Evolutionary conservation across 129 eudicot species (phyloP).

Genomic region (Kitagawia praeruptora): DNA sequence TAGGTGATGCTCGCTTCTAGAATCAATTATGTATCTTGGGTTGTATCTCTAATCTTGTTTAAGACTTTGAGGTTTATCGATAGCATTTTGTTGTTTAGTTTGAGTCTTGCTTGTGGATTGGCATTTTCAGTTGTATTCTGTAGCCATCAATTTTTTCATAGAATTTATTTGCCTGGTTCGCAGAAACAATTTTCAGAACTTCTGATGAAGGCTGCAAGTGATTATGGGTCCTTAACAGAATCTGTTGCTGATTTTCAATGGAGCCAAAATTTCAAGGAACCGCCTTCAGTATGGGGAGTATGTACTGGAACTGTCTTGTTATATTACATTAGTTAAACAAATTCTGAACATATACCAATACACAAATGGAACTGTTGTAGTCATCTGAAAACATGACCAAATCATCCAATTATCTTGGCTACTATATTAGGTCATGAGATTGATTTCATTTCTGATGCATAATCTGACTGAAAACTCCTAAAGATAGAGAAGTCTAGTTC

Average conservation of each 20-base stretch:
- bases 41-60: background rate
- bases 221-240: conserved; percentile 83
- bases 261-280: conserved; percentile 94
- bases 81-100: background rate
- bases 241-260: conserved; percentile 91
- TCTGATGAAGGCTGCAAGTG: conserved; percentile 94
- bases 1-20: background rate
- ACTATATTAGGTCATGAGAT: background rate
- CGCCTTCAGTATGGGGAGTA: conserved; percentile 98
- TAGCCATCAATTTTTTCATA: background rate
- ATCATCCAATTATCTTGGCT: background rate
- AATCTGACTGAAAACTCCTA: background rate
- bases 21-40: background rate
- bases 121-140: background rate
- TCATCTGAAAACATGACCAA: background rate
- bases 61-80: background rate
- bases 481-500: background rate
- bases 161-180: conserved; percentile 15
- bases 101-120: background rate
- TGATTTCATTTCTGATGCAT: background rate
- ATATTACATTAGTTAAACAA: background rate
- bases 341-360: background rate
- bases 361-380: background rate
- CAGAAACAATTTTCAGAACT: conserved; percentile 97
- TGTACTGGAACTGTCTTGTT: conserved; percentile 17